Conservation (phyloP, 805 yeast species). For the Sugiyamaella marilandica region DNA sequence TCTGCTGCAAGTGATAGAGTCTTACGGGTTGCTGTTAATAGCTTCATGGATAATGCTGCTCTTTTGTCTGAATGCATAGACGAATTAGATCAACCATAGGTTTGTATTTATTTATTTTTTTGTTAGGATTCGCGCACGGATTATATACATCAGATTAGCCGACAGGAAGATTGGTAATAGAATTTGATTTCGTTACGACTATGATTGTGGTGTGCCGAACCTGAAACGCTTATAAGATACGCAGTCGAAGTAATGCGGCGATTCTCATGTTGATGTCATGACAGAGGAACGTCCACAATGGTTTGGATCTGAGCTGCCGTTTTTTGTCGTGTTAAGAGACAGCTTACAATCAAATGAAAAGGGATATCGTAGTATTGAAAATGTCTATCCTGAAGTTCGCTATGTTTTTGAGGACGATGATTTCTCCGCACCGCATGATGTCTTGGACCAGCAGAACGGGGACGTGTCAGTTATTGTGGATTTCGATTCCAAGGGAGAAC, state of each 20-base stretch:
- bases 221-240: no score
- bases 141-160: no score
- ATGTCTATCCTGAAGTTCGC: constrained; percentile 35
- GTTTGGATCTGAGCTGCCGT: constrained; percentile 21
- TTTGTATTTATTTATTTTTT: background rate
- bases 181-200: background rate
- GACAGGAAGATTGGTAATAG: background rate
- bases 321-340: constrained; percentile 21
- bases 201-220: no score
- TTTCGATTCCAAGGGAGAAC: constrained; percentile 32
- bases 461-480: constrained; percentile 35
- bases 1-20: constrained; percentile 65
- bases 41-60: constrained; percentile 68
- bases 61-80: constrained; percentile 78
- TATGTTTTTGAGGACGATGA: constrained; percentile 36
- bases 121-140: no score
- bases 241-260: no score
- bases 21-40: constrained; percentile 79
- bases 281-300: constrained; percentile 11
- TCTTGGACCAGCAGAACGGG: constrained; percentile 27
- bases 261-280: no score
- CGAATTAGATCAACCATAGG: constrained; percentile 38
- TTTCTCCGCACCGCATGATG: constrained; percentile 32
- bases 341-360: background rate
- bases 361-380: background rate